These are phyloP conservation scores for Clavariopsis aquatica DNA, from an alignment of 495 filamentous ascomycete species.

Conservation along the genomic window DNA sequence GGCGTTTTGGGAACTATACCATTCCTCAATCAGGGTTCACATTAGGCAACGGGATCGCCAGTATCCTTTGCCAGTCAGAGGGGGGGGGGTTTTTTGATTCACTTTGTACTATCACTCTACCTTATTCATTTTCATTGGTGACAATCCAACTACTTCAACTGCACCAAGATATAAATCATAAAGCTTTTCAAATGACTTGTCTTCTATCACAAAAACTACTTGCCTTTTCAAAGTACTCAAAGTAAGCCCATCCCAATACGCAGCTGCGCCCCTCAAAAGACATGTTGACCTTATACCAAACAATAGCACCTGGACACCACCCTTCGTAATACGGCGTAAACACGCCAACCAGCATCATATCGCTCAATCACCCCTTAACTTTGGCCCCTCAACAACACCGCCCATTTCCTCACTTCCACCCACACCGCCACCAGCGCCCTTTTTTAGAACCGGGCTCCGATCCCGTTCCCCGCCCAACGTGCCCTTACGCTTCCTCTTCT, in stretches of 20 bases:
- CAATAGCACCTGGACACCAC: no score
- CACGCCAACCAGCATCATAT: no score
- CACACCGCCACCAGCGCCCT: neutral
- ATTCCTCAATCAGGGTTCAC: neutral
- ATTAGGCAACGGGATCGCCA: no score
- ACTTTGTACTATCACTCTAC: neutral
- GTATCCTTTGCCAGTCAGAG: no score
- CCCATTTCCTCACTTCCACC: neutral
- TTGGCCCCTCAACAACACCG: neutral
- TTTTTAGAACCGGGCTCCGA: constrained; percentile 15
- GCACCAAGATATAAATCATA: no score
- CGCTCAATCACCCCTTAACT: neutral
- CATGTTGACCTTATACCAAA: no score
- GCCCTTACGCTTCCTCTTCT: constrained; percentile 24
- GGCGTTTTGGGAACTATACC: neutral
- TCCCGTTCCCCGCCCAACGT: constrained; percentile 10
- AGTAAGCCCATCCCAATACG: neutral
- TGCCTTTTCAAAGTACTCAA: neutral
- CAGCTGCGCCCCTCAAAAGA: neutral
- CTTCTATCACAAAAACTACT: neutral
- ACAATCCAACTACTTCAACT: no score
- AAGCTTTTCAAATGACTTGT: neutral
- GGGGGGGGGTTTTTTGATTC: neutral
- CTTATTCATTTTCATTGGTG: no score
- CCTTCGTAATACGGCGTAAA: no score